These are phyloP conservation scores for Plenodomus tracheiphilus DNA, from an alignment of 2,329 filamentous ascomycete species.

Conservation along the genomic window DNA sequence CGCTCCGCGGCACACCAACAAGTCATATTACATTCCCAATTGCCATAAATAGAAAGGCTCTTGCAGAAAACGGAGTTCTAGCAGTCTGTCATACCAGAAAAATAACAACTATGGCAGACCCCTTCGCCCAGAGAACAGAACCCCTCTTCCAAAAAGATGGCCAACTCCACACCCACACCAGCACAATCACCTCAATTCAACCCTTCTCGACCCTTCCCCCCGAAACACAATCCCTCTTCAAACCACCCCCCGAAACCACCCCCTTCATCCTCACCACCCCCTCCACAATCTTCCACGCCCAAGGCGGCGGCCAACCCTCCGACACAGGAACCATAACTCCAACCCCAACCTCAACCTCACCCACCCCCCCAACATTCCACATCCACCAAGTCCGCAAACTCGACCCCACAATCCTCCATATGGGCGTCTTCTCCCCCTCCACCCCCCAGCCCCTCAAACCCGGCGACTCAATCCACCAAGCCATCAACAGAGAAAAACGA, in stretches of 20 bases:
- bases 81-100: not conserved
- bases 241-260: slow-evolving; percentile 52
- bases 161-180: slow-evolving; percentile 48
- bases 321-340: slow-evolving; percentile 63
- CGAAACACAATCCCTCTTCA: slow-evolving; percentile 61
- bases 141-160: slow-evolving; percentile 48
- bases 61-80: too few relatives aligned
- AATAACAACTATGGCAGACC: slow-evolving; percentile 2
- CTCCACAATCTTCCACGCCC: slow-evolving; percentile 73
- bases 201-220: slow-evolving; percentile 57
- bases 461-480: slow-evolving; percentile 54
- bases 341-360: slow-evolving; percentile 11
- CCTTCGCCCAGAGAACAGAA: slow-evolving; percentile 24
- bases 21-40: not conserved
- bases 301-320: slow-evolving; percentile 74
- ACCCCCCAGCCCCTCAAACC: not conserved
- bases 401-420: slow-evolving; percentile 64
- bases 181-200: slow-evolving; percentile 52
- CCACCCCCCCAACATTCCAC: slow-evolving; percentile 48
- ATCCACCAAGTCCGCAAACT: slow-evolving; percentile 62
- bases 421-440: slow-evolving; percentile 58
- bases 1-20: not conserved
- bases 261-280: slow-evolving; percentile 64
- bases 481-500: slow-evolving; percentile 64
- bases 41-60: not conserved